These are phyloP conservation scores for Solanum paucissectum DNA, from an alignment of 257 asterid genomes.

Conservation along the genomic window DNA sequence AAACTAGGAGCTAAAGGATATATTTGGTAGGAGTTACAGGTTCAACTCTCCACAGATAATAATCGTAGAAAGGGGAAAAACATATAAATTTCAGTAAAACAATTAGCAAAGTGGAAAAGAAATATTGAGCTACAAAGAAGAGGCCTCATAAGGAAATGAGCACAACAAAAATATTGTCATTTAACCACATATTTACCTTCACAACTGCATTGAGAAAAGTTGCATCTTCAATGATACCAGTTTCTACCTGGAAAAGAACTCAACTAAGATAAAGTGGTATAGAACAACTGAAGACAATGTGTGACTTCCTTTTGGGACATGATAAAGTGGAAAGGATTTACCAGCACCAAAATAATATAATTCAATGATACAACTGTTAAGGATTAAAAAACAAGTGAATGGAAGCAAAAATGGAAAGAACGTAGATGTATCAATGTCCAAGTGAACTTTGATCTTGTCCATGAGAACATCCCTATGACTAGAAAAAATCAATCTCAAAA, in stretches of 20 bases:
- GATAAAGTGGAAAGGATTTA: background rate
- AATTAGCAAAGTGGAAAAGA: background rate
- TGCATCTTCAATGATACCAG: conserved; percentile 61
- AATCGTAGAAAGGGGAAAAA: background rate
- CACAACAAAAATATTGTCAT: background rate
- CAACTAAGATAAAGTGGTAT: background rate
- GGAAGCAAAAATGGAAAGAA: background rate
- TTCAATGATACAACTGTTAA: background rate
- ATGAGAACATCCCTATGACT: background rate
- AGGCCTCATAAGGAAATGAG: background rate
- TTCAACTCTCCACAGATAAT: background rate
- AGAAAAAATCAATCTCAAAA: background rate
- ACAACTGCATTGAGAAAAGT: conserved; percentile 82
- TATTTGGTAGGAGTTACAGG: background rate
- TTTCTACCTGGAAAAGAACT: conserved; percentile 42
- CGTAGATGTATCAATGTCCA: background rate
- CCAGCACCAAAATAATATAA: background rate
- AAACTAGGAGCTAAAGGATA: background rate
- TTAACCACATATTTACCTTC: conserved; percentile 37
- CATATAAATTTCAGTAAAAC: background rate
- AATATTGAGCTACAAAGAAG: background rate
- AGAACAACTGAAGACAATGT: background rate
- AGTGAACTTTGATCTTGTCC: background rate
- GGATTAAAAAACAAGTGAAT: background rate
- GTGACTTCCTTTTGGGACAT: background rate